Conservation (phyloP, 441 rosid genomes). For the Flueggea neowawraea region DNA sequence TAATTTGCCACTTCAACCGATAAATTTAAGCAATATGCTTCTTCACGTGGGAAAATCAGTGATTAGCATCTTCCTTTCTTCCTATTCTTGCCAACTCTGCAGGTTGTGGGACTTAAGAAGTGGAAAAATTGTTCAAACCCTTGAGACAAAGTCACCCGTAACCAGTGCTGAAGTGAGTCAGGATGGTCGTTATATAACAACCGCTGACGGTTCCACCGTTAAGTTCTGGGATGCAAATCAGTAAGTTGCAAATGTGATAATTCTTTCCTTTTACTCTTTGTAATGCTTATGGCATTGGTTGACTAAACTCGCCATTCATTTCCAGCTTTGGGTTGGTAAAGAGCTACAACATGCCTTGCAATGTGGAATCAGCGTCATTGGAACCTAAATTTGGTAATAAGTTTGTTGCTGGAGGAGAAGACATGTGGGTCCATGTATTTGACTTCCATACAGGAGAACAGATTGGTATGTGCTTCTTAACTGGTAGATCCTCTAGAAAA, state of each 20-base stretch:
- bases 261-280: not conserved
- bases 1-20: too few relatives aligned
- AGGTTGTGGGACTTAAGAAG: constrained; percentile 95
- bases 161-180: constrained; percentile 96
- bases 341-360: constrained; percentile 75
- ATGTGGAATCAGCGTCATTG: constrained; percentile 84
- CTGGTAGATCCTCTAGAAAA: not conserved
- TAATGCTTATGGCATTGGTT: too few relatives aligned
- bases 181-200: constrained; percentile 89
- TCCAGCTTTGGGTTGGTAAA: constrained; percentile 66
- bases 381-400: constrained; percentile 86
- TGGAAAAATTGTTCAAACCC: constrained; percentile 74
- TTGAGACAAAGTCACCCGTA: constrained; percentile 82
- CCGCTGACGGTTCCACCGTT: constrained; percentile 85
- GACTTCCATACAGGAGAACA: constrained; percentile 94
- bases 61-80: too few relatives aligned
- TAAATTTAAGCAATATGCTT: too few relatives aligned
- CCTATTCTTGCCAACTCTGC: too few relatives aligned
- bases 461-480: constrained; percentile 48
- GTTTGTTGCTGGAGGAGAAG: constrained; percentile 89
- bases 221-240: constrained; percentile 97
- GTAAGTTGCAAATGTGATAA: constrained; percentile 36
- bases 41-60: too few relatives aligned
- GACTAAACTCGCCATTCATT: not conserved
- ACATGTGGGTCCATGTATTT: constrained; percentile 64